Evolutionary conservation across 805 yeast genomes (phyloP).

Genomic region (Yamadazyma paraphyllophila): DNA sequence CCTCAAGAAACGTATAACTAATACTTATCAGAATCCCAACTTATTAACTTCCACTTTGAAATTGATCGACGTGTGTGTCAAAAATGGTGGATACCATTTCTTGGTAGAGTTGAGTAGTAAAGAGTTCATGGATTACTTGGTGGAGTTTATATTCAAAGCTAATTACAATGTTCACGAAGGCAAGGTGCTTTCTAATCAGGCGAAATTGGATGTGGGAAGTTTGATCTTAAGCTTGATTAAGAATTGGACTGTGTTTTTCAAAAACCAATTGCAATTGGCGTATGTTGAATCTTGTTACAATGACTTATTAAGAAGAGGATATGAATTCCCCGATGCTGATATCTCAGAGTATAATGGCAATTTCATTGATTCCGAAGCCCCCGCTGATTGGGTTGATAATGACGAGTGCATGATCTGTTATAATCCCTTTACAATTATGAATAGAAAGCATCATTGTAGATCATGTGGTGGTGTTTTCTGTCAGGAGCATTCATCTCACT

Average conservation of each 20-base stretch:
- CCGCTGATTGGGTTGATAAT: conserved; percentile 97
- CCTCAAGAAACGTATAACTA: conserved; percentile 69
- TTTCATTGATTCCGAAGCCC: conserved; percentile 83
- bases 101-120: conserved; percentile 73
- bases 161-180: conserved; percentile 33
- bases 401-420: conserved; percentile 96
- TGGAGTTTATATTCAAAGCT: conserved; percentile 40
- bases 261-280: conserved; percentile 59
- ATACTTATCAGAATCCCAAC: conserved; percentile 69
- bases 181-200: conserved; percentile 21
- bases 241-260: conserved; percentile 75
- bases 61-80: conserved; percentile 80
- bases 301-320: conserved; percentile 59
- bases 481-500: conserved; percentile 77
- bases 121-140: conserved; percentile 82
- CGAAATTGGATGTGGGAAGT: conserved; percentile 47
- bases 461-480: conserved; percentile 96
- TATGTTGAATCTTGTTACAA: conserved; percentile 64
- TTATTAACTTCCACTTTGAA: conserved; percentile 72
- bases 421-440: conserved; percentile 70
- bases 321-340: conserved; percentile 57
- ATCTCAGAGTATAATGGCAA: conserved; percentile 29
- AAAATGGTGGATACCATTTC: conserved; percentile 89
- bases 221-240: conserved; percentile 64
- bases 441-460: conserved; percentile 94